Evolutionary conservation across 169 alveolate species (phyloP), one percentile per base, ranked within the genome.

Genomic region (Cyclospora cayetanensis): DNA sequence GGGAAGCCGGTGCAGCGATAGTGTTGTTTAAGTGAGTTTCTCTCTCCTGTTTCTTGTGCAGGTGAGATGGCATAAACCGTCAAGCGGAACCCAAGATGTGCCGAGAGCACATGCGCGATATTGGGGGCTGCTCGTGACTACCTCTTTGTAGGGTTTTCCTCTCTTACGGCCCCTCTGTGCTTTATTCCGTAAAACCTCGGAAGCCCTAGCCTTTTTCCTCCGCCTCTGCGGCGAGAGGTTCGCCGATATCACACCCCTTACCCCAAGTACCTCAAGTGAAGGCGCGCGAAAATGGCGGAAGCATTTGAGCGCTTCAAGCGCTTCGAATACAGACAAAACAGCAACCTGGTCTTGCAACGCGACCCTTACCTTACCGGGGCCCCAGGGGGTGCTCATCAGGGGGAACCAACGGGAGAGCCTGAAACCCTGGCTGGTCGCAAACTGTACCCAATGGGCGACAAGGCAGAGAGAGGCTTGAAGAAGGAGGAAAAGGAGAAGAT

Each of bases 331-430:
- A 96, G 97, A 63, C 96, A 84, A 22, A 94, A 91, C 93, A 94
- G 95, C 46, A 93, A 93, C 90, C 83, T 94, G 31, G 97, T 95
- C 50, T 52, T 93, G 60, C 96, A 92, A 66, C 92, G 96, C 34
- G 91, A 65, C 90, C 95, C 95, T 39, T 90, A 93, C 39, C 76
- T 87, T 4, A 89, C 93, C 41, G 93, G 93, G 27, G 93, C 68
- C 0, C 89, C 93, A 9, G 86, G 89, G 55, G 93, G 89, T 29
- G 90, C 85, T 41, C 89, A 89, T 70, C 90, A 72, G 63, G 89
- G 90, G 29, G 99, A 95, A 92, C 98, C 99, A 18, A 97, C 99
- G 15, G 99, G 99, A 0, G 99, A 98, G 92, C 99, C 99, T 37
- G 99, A 98, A 94, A 95, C 99, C 39, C 95, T 98, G 76, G 99